Evolutionary conservation across 257 asterid genomes (phyloP).

Genomic region (Coffea eugenioides): DNA sequence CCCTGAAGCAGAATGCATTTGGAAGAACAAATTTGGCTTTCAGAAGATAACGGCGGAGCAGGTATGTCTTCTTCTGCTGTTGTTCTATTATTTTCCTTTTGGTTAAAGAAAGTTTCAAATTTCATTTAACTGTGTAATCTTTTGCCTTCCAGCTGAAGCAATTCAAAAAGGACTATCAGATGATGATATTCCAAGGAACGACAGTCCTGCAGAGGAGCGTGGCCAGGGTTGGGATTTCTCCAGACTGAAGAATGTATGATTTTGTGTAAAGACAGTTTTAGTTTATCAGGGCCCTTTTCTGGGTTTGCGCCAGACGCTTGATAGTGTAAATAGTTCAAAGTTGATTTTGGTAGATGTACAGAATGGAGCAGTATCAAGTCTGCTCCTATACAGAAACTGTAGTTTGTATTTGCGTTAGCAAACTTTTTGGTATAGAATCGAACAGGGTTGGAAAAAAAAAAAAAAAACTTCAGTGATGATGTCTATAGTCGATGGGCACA

Average conservation of each 20-base stretch:
- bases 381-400: background rate
- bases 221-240: slow-evolving; percentile 22
- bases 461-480: slow-evolving; percentile 5
- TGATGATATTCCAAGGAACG: slow-evolving; percentile 79
- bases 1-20: slow-evolving; percentile 50
- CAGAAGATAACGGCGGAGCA: slow-evolving; percentile 31
- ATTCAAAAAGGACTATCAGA: slow-evolving; percentile 47
- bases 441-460: background rate
- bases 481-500: slow-evolving; percentile 8
- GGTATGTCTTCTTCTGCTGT: slow-evolving; percentile 23
- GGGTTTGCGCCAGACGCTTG: background rate
- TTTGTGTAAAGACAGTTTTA: background rate
- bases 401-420: slow-evolving; percentile 1
- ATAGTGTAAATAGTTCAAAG: slow-evolving; percentile 12
- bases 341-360: slow-evolving; percentile 22
- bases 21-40: slow-evolving; percentile 51
- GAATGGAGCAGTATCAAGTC: slow-evolving; percentile 13
- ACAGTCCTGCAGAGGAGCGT: slow-evolving; percentile 57
- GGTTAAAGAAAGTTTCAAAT: background rate
- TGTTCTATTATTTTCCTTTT: slow-evolving; percentile 4
- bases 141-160: slow-evolving; percentile 46
- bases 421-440: background rate
- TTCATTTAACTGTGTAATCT: background rate
- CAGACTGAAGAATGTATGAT: slow-evolving; percentile 14
- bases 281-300: background rate